phyloP scores from a whole-genome alignment of 2,329 filamentous ascomycete species.

The Rhynchosporium graminicola region DNA sequence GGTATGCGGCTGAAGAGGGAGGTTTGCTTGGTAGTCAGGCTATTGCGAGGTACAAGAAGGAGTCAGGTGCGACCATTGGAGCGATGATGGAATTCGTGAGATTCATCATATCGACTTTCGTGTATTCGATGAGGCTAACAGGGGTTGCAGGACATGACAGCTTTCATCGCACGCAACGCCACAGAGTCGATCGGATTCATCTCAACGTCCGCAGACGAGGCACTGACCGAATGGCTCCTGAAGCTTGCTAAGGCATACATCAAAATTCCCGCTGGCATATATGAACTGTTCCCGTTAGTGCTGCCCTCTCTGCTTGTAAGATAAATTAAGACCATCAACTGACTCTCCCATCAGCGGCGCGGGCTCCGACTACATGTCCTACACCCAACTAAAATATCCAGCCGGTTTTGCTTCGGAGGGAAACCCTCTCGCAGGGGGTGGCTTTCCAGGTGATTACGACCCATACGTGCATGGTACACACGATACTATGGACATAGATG shows the following conservation, averaged over 20 bases:
- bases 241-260: conserved; percentile 15
- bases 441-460: conserved; percentile 11
- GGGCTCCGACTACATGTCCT: conserved; percentile 19
- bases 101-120: not conserved
- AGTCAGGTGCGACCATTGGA: conserved; percentile 11
- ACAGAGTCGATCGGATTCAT: conserved; percentile 14
- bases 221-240: conserved; percentile 9
- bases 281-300: conserved; percentile 1
- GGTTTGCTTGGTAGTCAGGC: conserved; percentile 62
- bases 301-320: no score
- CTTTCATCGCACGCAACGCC: conserved; percentile 17
- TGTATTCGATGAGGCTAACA: not conserved
- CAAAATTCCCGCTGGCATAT: conserved; percentile 5
- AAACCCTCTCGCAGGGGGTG: conserved; percentile 1
- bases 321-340: not conserved
- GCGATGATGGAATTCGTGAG: conserved; percentile 21
- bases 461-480: conserved; percentile 16
- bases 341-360: conserved; percentile 3
- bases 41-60: conserved; percentile 47
- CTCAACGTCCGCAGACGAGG: conserved; percentile 11
- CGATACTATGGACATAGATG: conserved; percentile 16
- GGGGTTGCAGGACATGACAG: conserved; percentile 12
- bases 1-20: conserved; percentile 79
- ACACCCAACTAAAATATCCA: conserved; percentile 14
- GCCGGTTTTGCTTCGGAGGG: conserved; percentile 15